Evolutionary conservation across 2,329 filamentous ascomycete species (phyloP).

Genomic region (Colletotrichum caudatum): DNA sequence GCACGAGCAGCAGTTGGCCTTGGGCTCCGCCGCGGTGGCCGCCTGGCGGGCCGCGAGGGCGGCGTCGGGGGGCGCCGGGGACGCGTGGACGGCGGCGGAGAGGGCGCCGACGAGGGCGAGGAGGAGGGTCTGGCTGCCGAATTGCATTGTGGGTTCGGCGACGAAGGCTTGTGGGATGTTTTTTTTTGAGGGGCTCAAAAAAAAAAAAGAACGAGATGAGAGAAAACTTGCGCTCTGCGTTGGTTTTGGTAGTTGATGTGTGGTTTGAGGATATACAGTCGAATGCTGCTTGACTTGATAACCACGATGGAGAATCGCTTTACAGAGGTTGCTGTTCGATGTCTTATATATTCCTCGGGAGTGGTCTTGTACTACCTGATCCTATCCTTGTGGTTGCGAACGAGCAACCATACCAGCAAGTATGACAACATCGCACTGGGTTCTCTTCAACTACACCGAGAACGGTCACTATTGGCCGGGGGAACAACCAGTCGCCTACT

Average conservation of each 20-base stretch:
- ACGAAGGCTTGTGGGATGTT: background rate
- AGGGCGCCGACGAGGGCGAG: slow-evolving; percentile 38
- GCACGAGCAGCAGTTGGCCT: slow-evolving; percentile 46
- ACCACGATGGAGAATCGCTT: no score
- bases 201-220: no score
- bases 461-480: background rate
- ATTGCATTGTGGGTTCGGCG: slow-evolving; percentile 32
- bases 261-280: background rate
- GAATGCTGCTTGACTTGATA: background rate
- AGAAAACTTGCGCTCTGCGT: background rate
- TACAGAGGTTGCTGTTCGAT: background rate
- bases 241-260: slow-evolving; percentile 13
- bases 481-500: background rate
- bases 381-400: background rate
- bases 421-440: slow-evolving; percentile 28
- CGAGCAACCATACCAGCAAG: background rate
- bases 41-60: slow-evolving; percentile 34
- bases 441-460: background rate
- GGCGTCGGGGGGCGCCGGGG: slow-evolving; percentile 41
- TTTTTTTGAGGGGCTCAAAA: no score
- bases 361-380: background rate
- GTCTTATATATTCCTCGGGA: background rate
- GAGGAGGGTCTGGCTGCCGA: slow-evolving; percentile 42
- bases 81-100: slow-evolving; percentile 41
- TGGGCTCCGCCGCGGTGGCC: background rate